A percentile compares a stretch with the other conserved stretches of the same genome.
Conservation (phyloP, 1,284 basidiomycete genomes). For the Pyrrhoderma lamaoense region DNA sequence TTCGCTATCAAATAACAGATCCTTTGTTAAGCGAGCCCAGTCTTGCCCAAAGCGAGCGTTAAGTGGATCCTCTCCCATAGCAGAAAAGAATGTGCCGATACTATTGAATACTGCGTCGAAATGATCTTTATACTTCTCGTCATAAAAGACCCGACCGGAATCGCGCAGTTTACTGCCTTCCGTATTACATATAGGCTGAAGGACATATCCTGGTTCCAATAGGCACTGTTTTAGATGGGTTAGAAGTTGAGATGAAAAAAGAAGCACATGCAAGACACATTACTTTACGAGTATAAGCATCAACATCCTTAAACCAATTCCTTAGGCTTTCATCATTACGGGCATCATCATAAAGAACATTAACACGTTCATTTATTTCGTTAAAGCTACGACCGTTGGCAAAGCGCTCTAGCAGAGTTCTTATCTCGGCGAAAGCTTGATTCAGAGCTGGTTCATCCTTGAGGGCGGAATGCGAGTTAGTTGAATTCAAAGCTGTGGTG, state of each 20-base stretch:
- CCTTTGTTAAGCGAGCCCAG: constrained; percentile 76
- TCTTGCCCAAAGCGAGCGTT: constrained; percentile 79
- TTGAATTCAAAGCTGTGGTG: constrained; percentile 26
- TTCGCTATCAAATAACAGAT: constrained; percentile 70
- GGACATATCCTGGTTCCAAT: constrained; percentile 83
- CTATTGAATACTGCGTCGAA: constrained; percentile 77
- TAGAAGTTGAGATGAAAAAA: neutral
- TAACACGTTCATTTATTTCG: constrained; percentile 41
- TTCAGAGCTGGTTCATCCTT: constrained; percentile 32
- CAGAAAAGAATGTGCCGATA: constrained; percentile 70
- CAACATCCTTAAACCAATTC: constrained; percentile 42
- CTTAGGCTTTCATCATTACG: constrained; percentile 46
- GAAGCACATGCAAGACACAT: neutral
- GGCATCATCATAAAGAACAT: constrained; percentile 46
- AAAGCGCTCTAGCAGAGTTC: constrained; percentile 52
- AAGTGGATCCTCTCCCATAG: constrained; percentile 79
- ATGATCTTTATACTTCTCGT: constrained; percentile 79
- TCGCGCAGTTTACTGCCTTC: constrained; percentile 61
- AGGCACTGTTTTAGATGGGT: constrained; percentile 29
- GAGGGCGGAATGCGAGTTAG: constrained; percentile 14
- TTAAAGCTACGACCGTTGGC: constrained; percentile 45
- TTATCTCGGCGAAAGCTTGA: constrained; percentile 36
- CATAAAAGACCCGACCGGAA: constrained; percentile 70
- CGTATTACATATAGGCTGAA: constrained; percentile 68
- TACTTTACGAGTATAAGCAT: constrained; percentile 34